phyloP scores from a whole-genome alignment of 176 grass and related monocot genomes.

The Hordeum marinum region DNA sequence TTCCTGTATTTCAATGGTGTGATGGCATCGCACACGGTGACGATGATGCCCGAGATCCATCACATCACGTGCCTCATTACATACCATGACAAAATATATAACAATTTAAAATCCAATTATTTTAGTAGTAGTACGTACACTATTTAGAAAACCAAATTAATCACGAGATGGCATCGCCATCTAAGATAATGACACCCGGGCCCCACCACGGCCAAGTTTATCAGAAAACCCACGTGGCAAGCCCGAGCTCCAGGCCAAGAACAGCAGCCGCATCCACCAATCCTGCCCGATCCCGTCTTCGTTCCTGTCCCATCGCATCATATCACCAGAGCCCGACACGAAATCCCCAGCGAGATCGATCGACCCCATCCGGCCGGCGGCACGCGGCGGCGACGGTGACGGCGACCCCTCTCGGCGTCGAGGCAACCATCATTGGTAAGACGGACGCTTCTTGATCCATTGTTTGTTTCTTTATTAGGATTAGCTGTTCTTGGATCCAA shows the following conservation, averaged over 20 bases:
- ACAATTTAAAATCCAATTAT: background rate
- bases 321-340: background rate
- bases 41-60: background rate
- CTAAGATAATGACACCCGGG: background rate
- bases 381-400: background rate
- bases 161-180: background rate
- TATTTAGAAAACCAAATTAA: background rate
- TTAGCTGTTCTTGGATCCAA: too few relatives aligned
- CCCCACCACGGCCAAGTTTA: slow-evolving; percentile 4
- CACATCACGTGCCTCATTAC: background rate
- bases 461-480: too few relatives aligned
- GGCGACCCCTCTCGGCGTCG: too few relatives aligned
- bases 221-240: background rate
- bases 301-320: background rate
- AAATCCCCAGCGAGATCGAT: background rate
- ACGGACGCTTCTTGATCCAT: too few relatives aligned
- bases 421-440: too few relatives aligned
- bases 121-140: too few relatives aligned
- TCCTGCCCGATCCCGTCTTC: background rate
- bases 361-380: background rate
- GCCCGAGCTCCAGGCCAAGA: background rate
- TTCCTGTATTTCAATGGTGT: background rate
- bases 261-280: slow-evolving; percentile 3
- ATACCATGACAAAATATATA: background rate
- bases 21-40: background rate